Base-by-base conservation (phyloP, 2,329 filamentous ascomycete genomes). In the Botrytis tulipae region DNA sequence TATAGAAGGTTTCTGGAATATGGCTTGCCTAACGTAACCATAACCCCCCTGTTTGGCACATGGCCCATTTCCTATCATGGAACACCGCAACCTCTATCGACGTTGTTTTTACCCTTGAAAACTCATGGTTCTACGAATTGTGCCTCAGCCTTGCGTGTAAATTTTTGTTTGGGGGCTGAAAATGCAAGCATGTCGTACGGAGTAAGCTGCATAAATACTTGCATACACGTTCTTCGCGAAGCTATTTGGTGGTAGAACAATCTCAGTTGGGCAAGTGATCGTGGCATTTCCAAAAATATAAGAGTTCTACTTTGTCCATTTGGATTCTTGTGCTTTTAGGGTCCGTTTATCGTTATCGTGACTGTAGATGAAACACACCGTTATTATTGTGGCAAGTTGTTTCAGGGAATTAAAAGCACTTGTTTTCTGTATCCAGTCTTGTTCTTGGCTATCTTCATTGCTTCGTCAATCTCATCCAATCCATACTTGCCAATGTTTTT, bases 401-500 rank as follows among this genome's bases (percentile, higher is more conserved):
- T 44, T 63, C 29, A 74, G 37, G 74, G 71, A 25, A 72, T 57
- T 42, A 72, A 70, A 62, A 71, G 51, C 40, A 71, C 72, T 46
- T 76, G 70, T 44, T 29, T 75, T 25, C 70, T 59, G 72, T 70
- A 74, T 46, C 59, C 70, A 22, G 32, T 62, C 70, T 74, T 67
- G 29, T 67, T 67, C 46, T 63, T 68, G 32, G 75, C 72, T 65
- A 72, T 37, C 48, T 71, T 16, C 67, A 72, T 42, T 9, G 42
- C 70, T 71, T 72, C 67, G 29, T 72, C 46, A 48, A 74, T 72
- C 25, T 40, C 35, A 46, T 74, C 72, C 61, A 76, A 67, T 54
- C 68, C 68, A 71, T 63, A 76, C 40, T 40, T 73, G 59, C 54
- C 70, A 51, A 75, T 61, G 22, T 22, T 73, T 44, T 57, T 73